Evolutionary conservation across 495 filamentous ascomycete genomes (phyloP), one percentile per base, ranked within the genome.

Genomic region (Neurospora sp.): DNA sequence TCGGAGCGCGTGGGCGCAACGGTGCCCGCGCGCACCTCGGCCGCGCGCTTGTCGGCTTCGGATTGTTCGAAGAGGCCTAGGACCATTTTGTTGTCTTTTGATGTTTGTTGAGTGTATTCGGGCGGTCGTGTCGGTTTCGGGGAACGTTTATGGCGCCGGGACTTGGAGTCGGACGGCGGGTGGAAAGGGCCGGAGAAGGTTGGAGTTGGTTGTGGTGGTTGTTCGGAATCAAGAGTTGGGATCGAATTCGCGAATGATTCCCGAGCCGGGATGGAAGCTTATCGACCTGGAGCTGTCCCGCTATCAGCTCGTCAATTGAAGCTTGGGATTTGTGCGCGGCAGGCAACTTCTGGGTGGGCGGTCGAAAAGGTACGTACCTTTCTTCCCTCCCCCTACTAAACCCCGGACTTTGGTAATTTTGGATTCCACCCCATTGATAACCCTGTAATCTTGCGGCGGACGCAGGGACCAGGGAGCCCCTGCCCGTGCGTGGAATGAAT

Each of bases 1-100:
- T 93, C 91, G 70, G 85, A 86, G 72, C 95, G 91, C 74, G 91
- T 90, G 2, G 96, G 96, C 1, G 92, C 91, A 74, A 91, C 88
- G 79, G 88, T 88, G 74, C 90, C 89, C 71, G 87, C 80, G 74
- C 85, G 84, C 70, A 87, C 79, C 83, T 85, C 86, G 83, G 87
- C 77, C 72, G 86, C 80, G 77, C 84, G 82, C 82, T 84, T 82
- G 71, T 84, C 83, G 31, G 85, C 84, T 49, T 83, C 84, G 74
- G 83, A 81, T 7, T 81, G 73, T 69, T 78, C 77, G 73, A 82
- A 76, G 76, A 81, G 54, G 84, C 84, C 81, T 74, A 82, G 73
- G 73, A 85, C 84, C 87, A 87, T 87, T 60, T 69, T 39, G n/a
- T 42, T 73, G 7, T 46, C 35, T n/a, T n/a, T n/a, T n/a, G n/a